Conservation (phyloP, 2,329 filamentous ascomycete genomes). For the Aspergillus fumigatiaffinis region DNA sequence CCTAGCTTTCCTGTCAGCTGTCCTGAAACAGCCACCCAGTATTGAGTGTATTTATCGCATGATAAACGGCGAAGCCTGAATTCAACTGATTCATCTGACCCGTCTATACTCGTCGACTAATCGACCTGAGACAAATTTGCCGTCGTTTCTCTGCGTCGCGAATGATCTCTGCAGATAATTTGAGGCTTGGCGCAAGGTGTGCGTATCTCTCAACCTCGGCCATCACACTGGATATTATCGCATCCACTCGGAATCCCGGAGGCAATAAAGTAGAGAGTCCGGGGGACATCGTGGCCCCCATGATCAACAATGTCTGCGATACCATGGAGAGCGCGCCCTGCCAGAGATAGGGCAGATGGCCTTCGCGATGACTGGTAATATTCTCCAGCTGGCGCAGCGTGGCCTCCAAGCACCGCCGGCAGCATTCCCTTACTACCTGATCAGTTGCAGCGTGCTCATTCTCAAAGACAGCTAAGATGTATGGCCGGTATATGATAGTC, state of each 20-base stretch:
- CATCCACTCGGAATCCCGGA: conserved; percentile 57
- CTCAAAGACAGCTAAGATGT: conserved; percentile 74
- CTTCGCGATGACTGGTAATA: conserved; percentile 72
- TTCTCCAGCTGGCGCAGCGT: conserved; percentile 76
- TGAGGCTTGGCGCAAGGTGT: conserved; percentile 70
- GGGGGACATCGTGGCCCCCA: conserved; percentile 79
- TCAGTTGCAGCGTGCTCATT: conserved; percentile 71
- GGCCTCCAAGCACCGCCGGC: conserved; percentile 76
- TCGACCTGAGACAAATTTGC: conserved; percentile 41
- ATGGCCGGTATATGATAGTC: conserved; percentile 81
- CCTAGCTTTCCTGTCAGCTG: neutral
- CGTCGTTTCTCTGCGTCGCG: conserved; percentile 72
- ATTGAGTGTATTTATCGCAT: neutral
- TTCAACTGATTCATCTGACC: neutral
- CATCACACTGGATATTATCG: conserved; percentile 74
- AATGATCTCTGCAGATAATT: conserved; percentile 73
- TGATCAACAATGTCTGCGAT: conserved; percentile 74
- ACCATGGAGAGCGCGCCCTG: conserved; percentile 80
- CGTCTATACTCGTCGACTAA: conserved; percentile 9
- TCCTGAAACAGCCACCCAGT: neutral
- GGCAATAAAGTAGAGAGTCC: conserved; percentile 65
- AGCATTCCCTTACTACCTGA: conserved; percentile 69
- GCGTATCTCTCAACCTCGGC: conserved; percentile 71
- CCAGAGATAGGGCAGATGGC: conserved; percentile 82
- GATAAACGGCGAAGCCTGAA: neutral